Conservation (phyloP, 2,329 filamentous ascomycete species). For the Fusarium mundagurra region DNA sequence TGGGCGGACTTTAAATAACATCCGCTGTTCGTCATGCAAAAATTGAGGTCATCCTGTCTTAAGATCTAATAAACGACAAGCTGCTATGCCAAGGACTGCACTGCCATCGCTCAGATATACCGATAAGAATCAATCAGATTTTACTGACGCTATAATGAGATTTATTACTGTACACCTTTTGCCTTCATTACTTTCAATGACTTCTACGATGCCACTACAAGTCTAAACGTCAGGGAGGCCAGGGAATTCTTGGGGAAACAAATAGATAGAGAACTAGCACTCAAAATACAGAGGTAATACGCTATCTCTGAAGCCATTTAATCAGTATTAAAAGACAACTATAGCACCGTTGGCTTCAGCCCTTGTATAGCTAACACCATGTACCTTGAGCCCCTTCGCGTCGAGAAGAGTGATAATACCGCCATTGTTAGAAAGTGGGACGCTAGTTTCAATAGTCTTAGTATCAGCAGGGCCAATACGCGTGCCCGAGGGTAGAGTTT, state of each 20-base stretch:
- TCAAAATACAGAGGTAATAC: accelerated
- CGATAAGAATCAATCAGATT: not conserved
- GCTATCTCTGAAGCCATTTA: accelerated
- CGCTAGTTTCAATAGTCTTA: not conserved
- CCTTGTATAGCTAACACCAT: not conserved
- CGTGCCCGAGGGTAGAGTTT: not conserved
- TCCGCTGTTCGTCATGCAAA: not conserved
- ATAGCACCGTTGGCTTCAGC: not conserved
- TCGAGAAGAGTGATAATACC: not conserved
- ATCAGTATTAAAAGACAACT: not conserved
- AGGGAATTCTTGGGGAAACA: accelerated
- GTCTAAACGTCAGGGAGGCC: accelerated
- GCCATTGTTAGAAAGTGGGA: not conserved
- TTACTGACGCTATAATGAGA: not conserved
- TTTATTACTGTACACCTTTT: not conserved
- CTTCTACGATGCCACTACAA: not conserved
- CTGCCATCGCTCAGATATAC: accelerated
- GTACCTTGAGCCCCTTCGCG: not conserved
- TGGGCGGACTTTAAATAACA: not conserved
- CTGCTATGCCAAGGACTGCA: no score
- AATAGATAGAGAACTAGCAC: no score
- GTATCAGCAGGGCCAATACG: not conserved
- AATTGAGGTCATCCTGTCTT: accelerated
- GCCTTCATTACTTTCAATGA: not conserved
- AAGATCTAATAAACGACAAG: accelerated